Conservation (phyloP, 164 flowering plant species). For the Hamamelis virginiana region DNA sequence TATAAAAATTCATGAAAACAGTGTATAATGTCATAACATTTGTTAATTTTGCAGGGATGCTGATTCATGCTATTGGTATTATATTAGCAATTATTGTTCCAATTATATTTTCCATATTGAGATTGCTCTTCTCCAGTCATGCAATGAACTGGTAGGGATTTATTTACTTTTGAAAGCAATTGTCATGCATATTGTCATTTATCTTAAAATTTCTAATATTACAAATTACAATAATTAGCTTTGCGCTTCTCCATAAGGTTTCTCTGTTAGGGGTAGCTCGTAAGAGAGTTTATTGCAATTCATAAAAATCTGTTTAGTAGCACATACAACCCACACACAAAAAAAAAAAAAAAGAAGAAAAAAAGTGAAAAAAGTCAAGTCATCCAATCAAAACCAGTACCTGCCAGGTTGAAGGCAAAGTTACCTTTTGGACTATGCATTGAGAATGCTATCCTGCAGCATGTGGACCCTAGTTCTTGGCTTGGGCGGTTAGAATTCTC, state of each 20-base stretch:
- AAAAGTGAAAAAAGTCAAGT: no score
- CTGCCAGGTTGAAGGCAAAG: neutral
- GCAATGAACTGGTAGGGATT: constrained; percentile 83
- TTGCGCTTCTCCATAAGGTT: neutral
- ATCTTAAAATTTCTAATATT: neutral
- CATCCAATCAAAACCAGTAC: neutral
- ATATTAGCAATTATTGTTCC: constrained; percentile 68
- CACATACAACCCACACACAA: no score
- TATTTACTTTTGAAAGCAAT: neutral
- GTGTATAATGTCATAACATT: neutral
- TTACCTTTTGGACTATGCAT: neutral
- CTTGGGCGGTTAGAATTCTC: neutral
- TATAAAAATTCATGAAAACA: neutral
- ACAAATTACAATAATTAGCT: neutral
- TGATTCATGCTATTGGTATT: constrained; percentile 61
- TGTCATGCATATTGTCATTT: no score
- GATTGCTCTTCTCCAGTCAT: constrained; percentile 62
- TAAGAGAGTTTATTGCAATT: neutral
- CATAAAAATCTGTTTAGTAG: neutral
- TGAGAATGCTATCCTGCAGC: neutral
- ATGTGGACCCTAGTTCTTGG: neutral
- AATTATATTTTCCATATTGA: constrained; percentile 52
- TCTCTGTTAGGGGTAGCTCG: neutral
- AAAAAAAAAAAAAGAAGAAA: no score
- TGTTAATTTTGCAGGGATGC: constrained; percentile 55